These are phyloP conservation scores for Populus pruinosa DNA, from an alignment of 345 rosid genomes.

Conservation along the genomic window DNA sequence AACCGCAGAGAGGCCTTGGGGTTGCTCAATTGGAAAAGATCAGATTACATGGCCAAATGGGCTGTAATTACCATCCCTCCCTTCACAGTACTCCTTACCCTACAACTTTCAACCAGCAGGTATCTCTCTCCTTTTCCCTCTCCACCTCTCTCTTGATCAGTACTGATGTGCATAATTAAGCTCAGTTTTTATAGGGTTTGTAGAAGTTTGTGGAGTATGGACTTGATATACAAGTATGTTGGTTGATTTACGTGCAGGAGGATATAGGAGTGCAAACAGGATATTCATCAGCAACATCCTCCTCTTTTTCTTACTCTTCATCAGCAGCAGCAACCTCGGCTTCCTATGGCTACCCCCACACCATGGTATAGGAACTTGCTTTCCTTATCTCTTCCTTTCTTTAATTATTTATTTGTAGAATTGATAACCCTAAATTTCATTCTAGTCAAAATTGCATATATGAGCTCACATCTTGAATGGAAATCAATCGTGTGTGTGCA, in stretches of 20 bases:
- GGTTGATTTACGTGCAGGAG: slow-evolving; percentile 50
- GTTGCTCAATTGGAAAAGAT: slow-evolving; percentile 95
- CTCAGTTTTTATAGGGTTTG: neutral
- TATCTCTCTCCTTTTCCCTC: slow-evolving; percentile 10
- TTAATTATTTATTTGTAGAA: neutral
- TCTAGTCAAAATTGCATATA: neutral
- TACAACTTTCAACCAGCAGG: slow-evolving; percentile 68
- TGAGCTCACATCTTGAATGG: neutral
- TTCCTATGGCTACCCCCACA: slow-evolving; percentile 61
- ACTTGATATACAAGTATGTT: neutral
- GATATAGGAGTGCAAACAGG: slow-evolving; percentile 58
- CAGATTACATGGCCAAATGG: slow-evolving; percentile 62
- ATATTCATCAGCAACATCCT: slow-evolving; percentile 53
- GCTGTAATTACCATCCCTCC: slow-evolving; percentile 38
- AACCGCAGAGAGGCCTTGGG: slow-evolving; percentile 96
- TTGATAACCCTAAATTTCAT: neutral
- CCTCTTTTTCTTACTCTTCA: slow-evolving; percentile 57
- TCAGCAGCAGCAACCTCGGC: slow-evolving; percentile 46
- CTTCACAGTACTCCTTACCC: slow-evolving; percentile 42
- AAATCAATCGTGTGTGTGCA: neutral
- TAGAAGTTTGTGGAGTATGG: neutral
- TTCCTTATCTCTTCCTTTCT: neutral
- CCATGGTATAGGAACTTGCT: slow-evolving; percentile 43
- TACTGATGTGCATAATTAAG: too few species aligned
- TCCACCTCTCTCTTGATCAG: neutral